Evolutionary conservation across 2,329 filamentous ascomycete species (phyloP), one percentile per base, ranked within the genome.

Genomic region (Alternaria dauci): DNA sequence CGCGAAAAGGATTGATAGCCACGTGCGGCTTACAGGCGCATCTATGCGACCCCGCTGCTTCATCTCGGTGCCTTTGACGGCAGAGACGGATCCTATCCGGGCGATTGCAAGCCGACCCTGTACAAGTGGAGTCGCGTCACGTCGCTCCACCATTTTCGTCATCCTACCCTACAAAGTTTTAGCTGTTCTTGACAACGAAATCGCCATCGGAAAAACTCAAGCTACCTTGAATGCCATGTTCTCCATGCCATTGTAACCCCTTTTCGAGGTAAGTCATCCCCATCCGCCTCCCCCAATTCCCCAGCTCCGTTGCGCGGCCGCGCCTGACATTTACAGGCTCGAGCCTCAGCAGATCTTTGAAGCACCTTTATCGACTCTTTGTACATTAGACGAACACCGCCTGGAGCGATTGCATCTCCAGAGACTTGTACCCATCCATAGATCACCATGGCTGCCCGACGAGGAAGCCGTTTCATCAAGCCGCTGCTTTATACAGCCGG

Each of bases 401-500:
- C 59, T 55, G 56, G 50, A 55, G 51, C 55, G 39, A 50, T 44
- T 52, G 36, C 47, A 46, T 14, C 39, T 42, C 48, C 50, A 52
- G 30, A 44, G 16, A 38, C 28, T 52, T 28, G 34, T 41, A 55
- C 44, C 55, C 55, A 52, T 44, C 38, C 23, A 38, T 47, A 61
- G 42, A 48, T 30, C 62, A 66, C 54, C 61, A 78, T 78, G 76
- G 75, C 76, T 65, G 69, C 73, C 52, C 67, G 73, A 64, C 73
- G 75, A 61, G 69, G 74, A 64, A 74, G 74, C 65, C 84, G 84
- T 63, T 72, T 88, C 62, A 71, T 89, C 68, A 84, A 83, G 74
- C 85, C 85, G 50, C 76, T 88, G 62, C 83, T 88, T 30, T 89
- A 89, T 78, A 85, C 85, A 52, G 81, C 85, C 41, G 85, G 82